Conservation (phyloP, 2,329 filamentous ascomycete genomes). For the Aspergillus sp. region DNA sequence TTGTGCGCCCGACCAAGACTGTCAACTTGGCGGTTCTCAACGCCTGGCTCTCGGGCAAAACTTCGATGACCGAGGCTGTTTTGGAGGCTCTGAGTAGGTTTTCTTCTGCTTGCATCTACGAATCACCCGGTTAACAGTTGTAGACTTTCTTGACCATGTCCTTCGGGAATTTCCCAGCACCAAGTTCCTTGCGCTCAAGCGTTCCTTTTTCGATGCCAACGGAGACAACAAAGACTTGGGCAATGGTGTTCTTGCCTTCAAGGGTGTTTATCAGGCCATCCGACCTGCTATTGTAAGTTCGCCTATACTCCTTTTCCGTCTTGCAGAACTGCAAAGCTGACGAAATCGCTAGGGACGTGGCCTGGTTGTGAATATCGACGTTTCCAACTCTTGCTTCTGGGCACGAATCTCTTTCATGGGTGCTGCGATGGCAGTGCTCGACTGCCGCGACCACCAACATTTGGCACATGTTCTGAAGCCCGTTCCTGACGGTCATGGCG, state of each 20-base stretch:
- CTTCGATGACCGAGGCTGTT: slow-evolving; percentile 64
- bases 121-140: slow-evolving; percentile 5
- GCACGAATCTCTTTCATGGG: slow-evolving; percentile 41
- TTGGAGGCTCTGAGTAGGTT: slow-evolving; percentile 72
- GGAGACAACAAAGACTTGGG: slow-evolving; percentile 58
- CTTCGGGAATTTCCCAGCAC: slow-evolving; percentile 76
- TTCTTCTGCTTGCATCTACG: neutral
- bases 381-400: slow-evolving; percentile 92
- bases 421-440: slow-evolving; percentile 34
- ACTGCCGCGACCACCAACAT: slow-evolving; percentile 31
- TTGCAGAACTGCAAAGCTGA: slow-evolving; percentile 17
- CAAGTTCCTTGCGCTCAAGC: slow-evolving; percentile 69
- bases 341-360: slow-evolving; percentile 52
- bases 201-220: slow-evolving; percentile 71
- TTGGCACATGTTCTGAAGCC: slow-evolving; percentile 27
- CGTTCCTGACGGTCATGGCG: slow-evolving; percentile 23
- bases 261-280: slow-evolving; percentile 85
- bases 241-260: slow-evolving; percentile 71
- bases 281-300: slow-evolving; percentile 64
- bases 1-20: slow-evolving; percentile 63
- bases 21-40: slow-evolving; percentile 68
- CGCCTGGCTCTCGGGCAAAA: slow-evolving; percentile 63
- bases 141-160: slow-evolving; percentile 82
- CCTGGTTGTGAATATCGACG: slow-evolving; percentile 83
- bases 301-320: neutral